These are phyloP conservation scores for Mariannaea elegans DNA, from an alignment of 2,329 filamentous ascomycete genomes.

Conservation along the genomic window DNA sequence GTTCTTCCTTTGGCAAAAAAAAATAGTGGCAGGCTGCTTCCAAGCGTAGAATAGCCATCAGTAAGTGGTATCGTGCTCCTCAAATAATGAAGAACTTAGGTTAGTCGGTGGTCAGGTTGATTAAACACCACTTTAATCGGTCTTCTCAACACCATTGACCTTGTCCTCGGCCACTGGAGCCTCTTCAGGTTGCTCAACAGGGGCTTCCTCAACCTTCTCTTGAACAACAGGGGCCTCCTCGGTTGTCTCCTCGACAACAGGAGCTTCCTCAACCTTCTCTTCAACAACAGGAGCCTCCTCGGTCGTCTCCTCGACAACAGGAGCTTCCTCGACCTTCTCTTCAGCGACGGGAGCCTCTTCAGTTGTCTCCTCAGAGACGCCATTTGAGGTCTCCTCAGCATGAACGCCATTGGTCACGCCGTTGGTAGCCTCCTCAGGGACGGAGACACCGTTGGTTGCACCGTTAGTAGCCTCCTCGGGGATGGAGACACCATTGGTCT, in stretches of 20 bases:
- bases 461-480: not conserved
- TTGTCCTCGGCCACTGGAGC: not conserved
- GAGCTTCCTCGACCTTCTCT: not conserved
- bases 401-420: not conserved
- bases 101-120: not conserved
- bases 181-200: not conserved
- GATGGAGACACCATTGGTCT: constrained; percentile 1
- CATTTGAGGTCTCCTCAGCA: not conserved
- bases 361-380: not conserved
- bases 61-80: not conserved
- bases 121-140: not conserved
- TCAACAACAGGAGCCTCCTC: not conserved
- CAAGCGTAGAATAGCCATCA: not conserved
- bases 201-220: not conserved
- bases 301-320: not conserved
- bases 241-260: not conserved
- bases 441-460: not conserved
- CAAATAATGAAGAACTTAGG: not conserved
- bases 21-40: constrained; percentile 1
- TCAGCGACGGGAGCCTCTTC: not conserved
- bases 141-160: not conserved
- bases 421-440: not conserved
- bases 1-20: not conserved
- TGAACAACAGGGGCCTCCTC: not conserved
- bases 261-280: not conserved